A percentile compares a stretch with the other conserved stretches of the same genome.
These are phyloP conservation scores for rapeseed (Brassica napus) DNA, from an alignment of 345 rosid genomes.

Conservation along the genomic window DNA sequence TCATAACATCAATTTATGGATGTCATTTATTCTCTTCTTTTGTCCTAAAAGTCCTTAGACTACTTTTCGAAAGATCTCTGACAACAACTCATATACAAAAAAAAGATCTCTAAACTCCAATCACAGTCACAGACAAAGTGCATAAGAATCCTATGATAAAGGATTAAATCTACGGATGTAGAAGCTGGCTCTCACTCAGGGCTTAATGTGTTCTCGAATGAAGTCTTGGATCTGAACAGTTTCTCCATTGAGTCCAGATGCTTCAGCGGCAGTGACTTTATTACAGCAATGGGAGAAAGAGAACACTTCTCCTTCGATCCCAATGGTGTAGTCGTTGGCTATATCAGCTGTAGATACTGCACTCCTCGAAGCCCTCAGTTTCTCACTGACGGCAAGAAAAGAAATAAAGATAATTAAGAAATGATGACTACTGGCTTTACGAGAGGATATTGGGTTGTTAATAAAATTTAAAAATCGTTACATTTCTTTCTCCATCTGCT, in stretches of 20 bases:
- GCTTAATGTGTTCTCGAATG: constrained; percentile 67
- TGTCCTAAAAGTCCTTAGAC: not conserved
- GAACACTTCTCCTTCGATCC: constrained; percentile 71
- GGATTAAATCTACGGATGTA: constrained; percentile 4
- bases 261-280: constrained; percentile 69
- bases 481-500: constrained; percentile 98
- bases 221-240: constrained; percentile 64
- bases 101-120: constrained; percentile 14
- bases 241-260: constrained; percentile 78
- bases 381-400: constrained; percentile 16
- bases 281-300: constrained; percentile 74
- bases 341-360: constrained; percentile 82
- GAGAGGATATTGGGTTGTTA: not conserved
- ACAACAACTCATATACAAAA: constrained; percentile 29
- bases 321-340: constrained; percentile 74
- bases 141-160: constrained; percentile 2
- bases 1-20: not conserved
- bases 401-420: not conserved
- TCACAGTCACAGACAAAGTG: constrained; percentile 21
- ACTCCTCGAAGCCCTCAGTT: constrained; percentile 54
- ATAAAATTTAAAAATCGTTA: constrained; percentile 34
- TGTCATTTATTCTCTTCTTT: not conserved
- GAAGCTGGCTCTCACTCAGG: constrained; percentile 40
- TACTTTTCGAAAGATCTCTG: constrained; percentile 1
- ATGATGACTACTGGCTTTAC: not conserved